These are phyloP conservation scores for Microbotryomycetes sp. DNA, from an alignment of 1,284 basidiomycete genomes.

Conservation along the genomic window DNA sequence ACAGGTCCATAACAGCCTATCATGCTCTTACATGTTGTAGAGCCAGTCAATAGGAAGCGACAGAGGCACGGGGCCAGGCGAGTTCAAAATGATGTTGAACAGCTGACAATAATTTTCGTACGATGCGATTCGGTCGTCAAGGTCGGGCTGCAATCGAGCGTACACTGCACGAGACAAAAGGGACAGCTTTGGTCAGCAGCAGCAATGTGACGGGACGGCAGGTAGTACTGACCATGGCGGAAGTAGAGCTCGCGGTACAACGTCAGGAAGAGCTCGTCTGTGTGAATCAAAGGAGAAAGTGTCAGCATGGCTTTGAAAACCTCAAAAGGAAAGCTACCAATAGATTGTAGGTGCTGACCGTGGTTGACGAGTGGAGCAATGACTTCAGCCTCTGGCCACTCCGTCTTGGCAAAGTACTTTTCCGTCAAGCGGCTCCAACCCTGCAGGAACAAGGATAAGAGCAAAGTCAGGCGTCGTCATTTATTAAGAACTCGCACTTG, in stretches of 20 bases:
- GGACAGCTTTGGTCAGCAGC: conserved; percentile 27
- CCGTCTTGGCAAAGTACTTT: conserved; percentile 86
- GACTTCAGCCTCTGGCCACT: conserved; percentile 96
- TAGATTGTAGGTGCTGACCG: conserved; percentile 49
- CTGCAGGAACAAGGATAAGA: conserved; percentile 48
- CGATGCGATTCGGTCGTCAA: conserved; percentile 95
- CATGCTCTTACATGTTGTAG: conserved; percentile 69
- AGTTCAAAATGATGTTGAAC: conserved; percentile 92
- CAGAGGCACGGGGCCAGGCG: conserved; percentile 83
- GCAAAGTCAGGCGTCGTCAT: not conserved
- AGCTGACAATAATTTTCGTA: conserved; percentile 99
- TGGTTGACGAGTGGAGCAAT: conserved; percentile 91
- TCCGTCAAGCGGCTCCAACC: conserved; percentile 96
- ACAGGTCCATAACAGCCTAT: too few species aligned
- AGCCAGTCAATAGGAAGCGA: conserved; percentile 96
- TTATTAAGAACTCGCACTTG: not conserved
- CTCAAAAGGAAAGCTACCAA: conserved; percentile 1
- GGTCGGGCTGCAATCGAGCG: conserved; percentile 82
- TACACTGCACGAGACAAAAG: conserved; percentile 68
- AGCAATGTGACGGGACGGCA: conserved; percentile 32
- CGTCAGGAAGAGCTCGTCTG: conserved; percentile 89
- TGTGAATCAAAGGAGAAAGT: not conserved
- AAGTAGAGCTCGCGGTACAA: conserved; percentile 92
- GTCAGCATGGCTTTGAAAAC: not conserved
- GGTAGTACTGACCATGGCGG: conserved; percentile 43